phyloP scores from a whole-genome alignment of 495 filamentous ascomycete species.

The Podospora pseudoanserina region DNA sequence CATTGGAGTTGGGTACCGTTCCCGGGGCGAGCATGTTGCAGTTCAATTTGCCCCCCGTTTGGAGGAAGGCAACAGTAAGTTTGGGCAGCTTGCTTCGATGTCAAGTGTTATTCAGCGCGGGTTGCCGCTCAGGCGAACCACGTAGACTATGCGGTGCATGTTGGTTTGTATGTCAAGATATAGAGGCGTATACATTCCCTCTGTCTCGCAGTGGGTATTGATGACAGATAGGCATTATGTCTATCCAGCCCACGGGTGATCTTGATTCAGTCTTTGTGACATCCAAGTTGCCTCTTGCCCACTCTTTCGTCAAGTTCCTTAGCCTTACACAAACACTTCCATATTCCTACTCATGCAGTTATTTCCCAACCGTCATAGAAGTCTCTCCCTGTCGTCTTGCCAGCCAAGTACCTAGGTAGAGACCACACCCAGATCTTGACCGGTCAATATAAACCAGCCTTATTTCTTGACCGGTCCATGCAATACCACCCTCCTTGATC shows the following conservation, averaged over 20 bases:
- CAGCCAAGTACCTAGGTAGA: not conserved
- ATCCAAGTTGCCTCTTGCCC: not conserved
- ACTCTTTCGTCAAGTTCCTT: not conserved
- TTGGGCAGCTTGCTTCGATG: not conserved
- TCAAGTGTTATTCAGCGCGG: not conserved
- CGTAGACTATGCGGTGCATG: too few species aligned
- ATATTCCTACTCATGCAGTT: not conserved
- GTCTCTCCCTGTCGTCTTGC: not conserved
- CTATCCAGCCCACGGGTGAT: not conserved
- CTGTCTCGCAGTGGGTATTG: not conserved
- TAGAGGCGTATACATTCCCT: not conserved
- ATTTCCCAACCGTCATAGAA: not conserved
- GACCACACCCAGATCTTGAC: not conserved
- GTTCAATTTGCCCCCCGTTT: not conserved
- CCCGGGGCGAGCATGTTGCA: not conserved
- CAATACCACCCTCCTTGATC: not conserved
- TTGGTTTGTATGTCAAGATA: too few species aligned
- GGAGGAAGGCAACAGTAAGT: not conserved
- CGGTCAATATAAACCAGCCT: not conserved
- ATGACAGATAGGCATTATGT: not conserved
- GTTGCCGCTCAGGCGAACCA: not conserved
- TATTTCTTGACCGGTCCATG: not conserved
- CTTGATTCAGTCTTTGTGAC: not conserved
- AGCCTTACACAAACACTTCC: not conserved
- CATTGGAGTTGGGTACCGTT: not conserved